A percentile compares a stretch with the other conserved stretches of the same genome.
phyloP scores from a whole-genome alignment of 176 grass and related monocot species.

The Rhynchospora breviuscula region DNA sequence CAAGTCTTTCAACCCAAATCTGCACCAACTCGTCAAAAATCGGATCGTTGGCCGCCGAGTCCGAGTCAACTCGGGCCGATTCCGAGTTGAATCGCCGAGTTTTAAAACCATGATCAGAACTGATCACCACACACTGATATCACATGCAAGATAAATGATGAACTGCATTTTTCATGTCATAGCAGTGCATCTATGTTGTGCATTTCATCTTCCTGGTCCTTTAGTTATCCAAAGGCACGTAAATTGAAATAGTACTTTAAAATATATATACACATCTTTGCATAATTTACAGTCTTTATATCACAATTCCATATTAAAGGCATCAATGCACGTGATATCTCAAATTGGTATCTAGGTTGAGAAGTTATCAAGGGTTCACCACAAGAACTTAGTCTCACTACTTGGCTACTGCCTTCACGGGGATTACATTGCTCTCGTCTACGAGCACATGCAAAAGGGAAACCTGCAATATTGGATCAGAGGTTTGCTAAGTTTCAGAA shows the following conservation, averaged over 20 bases:
- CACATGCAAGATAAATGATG: background rate
- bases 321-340: background rate
- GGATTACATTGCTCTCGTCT: background rate
- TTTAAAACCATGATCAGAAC: too few species aligned
- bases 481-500: background rate
- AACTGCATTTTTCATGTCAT: background rate
- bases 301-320: background rate
- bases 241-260: background rate
- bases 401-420: conserved; percentile 19
- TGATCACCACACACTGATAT: background rate
- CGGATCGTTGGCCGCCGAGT: too few species aligned
- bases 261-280: background rate
- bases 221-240: background rate
- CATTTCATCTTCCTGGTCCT: background rate
- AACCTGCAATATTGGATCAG: conserved; percentile 5
- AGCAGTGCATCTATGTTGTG: background rate
- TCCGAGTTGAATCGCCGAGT: too few species aligned
- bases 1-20: too few species aligned
- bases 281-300: background rate
- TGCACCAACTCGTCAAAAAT: too few species aligned
- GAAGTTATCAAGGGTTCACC: conserved; percentile 9
- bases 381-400: conserved; percentile 29
- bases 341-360: background rate
- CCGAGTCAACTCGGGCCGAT: too few species aligned
- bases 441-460: conserved; percentile 14